Evolutionary conservation across 2,329 filamentous ascomycete species (phyloP).

Genomic region (Colletotrichum kahawae): DNA sequence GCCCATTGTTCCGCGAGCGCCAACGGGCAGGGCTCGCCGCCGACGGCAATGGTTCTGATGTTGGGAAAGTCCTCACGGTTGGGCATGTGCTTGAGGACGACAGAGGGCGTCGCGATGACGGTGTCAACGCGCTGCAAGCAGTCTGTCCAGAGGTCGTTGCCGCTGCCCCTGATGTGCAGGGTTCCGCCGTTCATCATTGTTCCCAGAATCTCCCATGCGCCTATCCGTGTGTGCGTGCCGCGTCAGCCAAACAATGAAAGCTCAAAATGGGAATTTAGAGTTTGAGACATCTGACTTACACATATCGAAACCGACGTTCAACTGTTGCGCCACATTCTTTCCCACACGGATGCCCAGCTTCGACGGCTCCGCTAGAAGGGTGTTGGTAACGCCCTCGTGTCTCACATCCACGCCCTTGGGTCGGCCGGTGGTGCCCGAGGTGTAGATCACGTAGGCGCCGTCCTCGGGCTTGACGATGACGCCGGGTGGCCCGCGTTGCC

Average conservation of each 20-base stretch:
- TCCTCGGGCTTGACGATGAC: conserved; percentile 37
- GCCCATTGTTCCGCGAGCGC: conserved; percentile 62
- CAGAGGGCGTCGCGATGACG: conserved; percentile 23
- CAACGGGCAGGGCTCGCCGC: conserved; percentile 22
- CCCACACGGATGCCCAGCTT: conserved; percentile 55
- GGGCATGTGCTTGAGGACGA: conserved; percentile 24
- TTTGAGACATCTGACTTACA: conserved; percentile 43
- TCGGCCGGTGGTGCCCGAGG: conserved; percentile 61
- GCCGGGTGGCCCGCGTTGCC: conserved; percentile 17
- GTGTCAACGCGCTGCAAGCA: conserved; percentile 23
- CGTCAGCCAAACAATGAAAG: not conserved
- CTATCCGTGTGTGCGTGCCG: conserved; percentile 35
- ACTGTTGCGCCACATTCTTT: conserved; percentile 57
- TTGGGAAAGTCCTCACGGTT: conserved; percentile 20
- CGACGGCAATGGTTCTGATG: conserved; percentile 21
- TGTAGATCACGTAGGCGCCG: conserved; percentile 58
- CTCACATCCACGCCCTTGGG: conserved; percentile 65
- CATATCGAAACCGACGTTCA: conserved; percentile 67
- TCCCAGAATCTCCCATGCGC: conserved; percentile 65
- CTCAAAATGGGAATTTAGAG: not conserved
- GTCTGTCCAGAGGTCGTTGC: conserved; percentile 21
- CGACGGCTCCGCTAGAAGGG: not conserved
- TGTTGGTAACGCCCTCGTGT: conserved; percentile 38
- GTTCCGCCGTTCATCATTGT: conserved; percentile 25
- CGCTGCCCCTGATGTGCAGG: conserved; percentile 24